These are phyloP conservation scores for Curvularia verruculosa DNA, from an alignment of 2,329 filamentous ascomycete species.

Conservation along the genomic window DNA sequence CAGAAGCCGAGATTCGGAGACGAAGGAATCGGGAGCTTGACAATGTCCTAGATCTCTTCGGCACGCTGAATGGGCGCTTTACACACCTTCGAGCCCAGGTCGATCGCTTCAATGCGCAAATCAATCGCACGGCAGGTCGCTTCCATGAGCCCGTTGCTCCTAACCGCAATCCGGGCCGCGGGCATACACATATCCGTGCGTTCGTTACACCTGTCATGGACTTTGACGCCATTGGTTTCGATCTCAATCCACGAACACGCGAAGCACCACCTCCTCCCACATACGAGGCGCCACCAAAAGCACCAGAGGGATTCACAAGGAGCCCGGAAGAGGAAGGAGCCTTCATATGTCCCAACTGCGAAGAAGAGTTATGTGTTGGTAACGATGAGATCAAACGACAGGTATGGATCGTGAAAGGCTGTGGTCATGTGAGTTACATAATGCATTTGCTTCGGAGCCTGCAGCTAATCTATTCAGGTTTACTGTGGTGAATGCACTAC, in stretches of 20 bases:
- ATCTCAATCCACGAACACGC: slow-evolving; percentile 45
- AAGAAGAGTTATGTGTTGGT: slow-evolving; percentile 80
- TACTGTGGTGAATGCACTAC: slow-evolving; percentile 61
- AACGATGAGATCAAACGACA: slow-evolving; percentile 73
- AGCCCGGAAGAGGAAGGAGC: slow-evolving; percentile 73
- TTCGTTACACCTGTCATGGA: slow-evolving; percentile 42
- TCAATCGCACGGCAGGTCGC: slow-evolving; percentile 21
- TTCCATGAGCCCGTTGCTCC: slow-evolving; percentile 26
- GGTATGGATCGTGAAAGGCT: slow-evolving; percentile 89
- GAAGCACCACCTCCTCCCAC: slow-evolving; percentile 42
- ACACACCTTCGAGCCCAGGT: slow-evolving; percentile 31
- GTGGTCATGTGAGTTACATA: slow-evolving; percentile 77
- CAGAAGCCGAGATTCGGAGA: slow-evolving; percentile 26
- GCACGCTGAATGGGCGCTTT: slow-evolving; percentile 24
- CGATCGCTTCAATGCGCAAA: slow-evolving; percentile 27
- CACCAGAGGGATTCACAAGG: slow-evolving; percentile 80
- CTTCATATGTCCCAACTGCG: slow-evolving; percentile 85
- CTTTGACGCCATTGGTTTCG: slow-evolving; percentile 54
- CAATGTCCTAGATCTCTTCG: slow-evolving; percentile 27
- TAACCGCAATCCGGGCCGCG: slow-evolving; percentile 19
- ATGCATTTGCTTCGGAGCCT: background rate
- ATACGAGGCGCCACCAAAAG: slow-evolving; percentile 69
- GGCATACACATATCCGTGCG: slow-evolving; percentile 23
- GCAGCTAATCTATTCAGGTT: slow-evolving; percentile 44
- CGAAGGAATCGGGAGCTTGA: slow-evolving; percentile 27